phyloP scores from a whole-genome alignment of 768 basidiomycete species.

The Macrolepiota albuminosa region DNA sequence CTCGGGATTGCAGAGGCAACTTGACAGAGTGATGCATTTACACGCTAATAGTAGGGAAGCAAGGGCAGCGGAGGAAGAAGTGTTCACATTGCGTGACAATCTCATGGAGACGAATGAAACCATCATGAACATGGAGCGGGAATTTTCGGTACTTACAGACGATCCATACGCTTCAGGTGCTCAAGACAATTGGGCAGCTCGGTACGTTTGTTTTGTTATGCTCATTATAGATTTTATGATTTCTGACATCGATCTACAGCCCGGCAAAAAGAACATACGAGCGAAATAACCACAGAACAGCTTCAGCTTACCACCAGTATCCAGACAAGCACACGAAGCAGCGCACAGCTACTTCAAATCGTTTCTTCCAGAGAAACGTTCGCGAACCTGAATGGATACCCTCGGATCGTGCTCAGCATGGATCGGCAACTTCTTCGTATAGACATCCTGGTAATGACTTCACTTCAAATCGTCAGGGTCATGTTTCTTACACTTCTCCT shows the following conservation, averaged over 20 bases:
- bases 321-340: not conserved
- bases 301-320: not conserved
- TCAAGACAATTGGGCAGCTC: not conserved
- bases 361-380: not conserved
- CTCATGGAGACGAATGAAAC: not conserved
- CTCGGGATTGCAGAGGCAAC: too few species aligned
- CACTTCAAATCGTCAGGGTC: not conserved
- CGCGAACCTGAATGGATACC: not conserved
- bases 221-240: too few species aligned
- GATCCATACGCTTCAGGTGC: too few species aligned
- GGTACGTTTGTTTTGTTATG: not conserved
- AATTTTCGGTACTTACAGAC: not conserved
- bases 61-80: not conserved
- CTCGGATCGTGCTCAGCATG: not conserved
- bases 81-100: not conserved
- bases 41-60: not conserved
- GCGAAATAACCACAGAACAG: not conserved
- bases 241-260: not conserved
- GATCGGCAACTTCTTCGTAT: not conserved
- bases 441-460: not conserved
- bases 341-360: not conserved
- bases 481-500: too few species aligned
- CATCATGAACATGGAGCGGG: not conserved
- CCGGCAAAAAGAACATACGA: not conserved
- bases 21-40: too few species aligned